Evolutionary conservation across 2,329 filamentous ascomycete genomes (phyloP).

Genomic region (Ceratocystis albifundus): DNA sequence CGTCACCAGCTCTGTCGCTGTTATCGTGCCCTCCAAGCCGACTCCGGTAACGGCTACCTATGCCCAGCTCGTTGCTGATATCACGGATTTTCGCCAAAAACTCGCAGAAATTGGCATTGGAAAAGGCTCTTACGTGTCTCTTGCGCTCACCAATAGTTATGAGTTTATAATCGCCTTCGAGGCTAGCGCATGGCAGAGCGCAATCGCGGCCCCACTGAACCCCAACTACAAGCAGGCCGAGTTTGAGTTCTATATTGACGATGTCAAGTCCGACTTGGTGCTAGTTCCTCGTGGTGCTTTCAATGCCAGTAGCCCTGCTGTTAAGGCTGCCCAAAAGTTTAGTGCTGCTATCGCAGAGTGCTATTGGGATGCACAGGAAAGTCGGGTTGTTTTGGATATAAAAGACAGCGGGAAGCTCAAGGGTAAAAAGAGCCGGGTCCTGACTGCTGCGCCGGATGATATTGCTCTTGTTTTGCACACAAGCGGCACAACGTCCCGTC

Average conservation of each 20-base stretch:
- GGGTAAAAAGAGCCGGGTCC: conserved; percentile 34
- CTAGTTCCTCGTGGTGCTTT: conserved; percentile 64
- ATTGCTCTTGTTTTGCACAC: conserved; percentile 74
- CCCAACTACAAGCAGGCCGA: conserved; percentile 80
- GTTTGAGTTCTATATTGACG: conserved; percentile 86
- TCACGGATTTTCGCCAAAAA: conserved; percentile 61
- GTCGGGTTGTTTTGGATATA: conserved; percentile 62
- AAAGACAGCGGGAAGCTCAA: conserved; percentile 61
- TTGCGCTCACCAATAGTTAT: conserved; percentile 73
- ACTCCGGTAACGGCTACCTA: conserved; percentile 57
- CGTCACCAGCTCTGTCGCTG: conserved; percentile 40
- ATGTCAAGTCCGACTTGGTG: conserved; percentile 67
- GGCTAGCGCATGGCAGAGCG: conserved; percentile 73
- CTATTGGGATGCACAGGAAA: conserved; percentile 57
- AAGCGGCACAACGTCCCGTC: conserved; percentile 71
- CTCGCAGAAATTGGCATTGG: conserved; percentile 64
- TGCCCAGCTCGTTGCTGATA: conserved; percentile 52
- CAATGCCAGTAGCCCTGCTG: conserved; percentile 54
- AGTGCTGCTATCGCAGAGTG: conserved; percentile 77
- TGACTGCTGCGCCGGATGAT: conserved; percentile 57
- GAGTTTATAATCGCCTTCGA: conserved; percentile 82
- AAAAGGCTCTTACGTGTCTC: conserved; percentile 61
- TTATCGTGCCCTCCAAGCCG: conserved; percentile 61
- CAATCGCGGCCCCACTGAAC: conserved; percentile 75
- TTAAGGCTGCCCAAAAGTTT: conserved; percentile 67